These are phyloP conservation scores for Primulina eburnea DNA, from an alignment of 257 asterid species.

Conservation along the genomic window DNA sequence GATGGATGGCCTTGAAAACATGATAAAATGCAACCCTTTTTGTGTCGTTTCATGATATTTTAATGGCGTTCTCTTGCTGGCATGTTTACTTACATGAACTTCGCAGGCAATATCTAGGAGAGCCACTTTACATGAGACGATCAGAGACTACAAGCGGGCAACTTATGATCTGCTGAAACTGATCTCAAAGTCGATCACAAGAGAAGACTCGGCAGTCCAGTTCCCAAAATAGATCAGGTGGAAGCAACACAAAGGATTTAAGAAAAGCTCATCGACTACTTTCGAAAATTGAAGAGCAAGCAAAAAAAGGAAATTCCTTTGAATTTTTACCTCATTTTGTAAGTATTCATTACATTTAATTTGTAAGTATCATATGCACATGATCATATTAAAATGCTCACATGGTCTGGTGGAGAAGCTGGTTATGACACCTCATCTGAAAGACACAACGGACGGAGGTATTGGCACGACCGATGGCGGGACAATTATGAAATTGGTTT, in stretches of 20 bases:
- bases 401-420: slow-evolving; percentile 40
- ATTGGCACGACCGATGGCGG: background rate
- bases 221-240: slow-evolving; percentile 40
- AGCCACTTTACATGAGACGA: slow-evolving; percentile 83
- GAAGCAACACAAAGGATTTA: slow-evolving; percentile 56
- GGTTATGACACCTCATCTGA: slow-evolving; percentile 45
- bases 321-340: slow-evolving; percentile 84
- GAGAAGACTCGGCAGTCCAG: slow-evolving; percentile 36
- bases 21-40: background rate
- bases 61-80: slow-evolving; percentile 5
- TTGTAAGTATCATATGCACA: background rate
- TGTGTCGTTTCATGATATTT: background rate
- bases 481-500: background rate
- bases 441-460: slow-evolving; percentile 7
- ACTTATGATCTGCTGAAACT: slow-evolving; percentile 61
- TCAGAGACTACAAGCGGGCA: slow-evolving; percentile 87
- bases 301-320: slow-evolving; percentile 55
- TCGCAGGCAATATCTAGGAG: slow-evolving; percentile 89
- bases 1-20: background rate
- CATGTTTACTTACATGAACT: slow-evolving; percentile 13
- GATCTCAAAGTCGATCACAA: slow-evolving; percentile 49
- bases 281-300: slow-evolving; percentile 59
- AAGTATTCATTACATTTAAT: slow-evolving; percentile 26
- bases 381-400: background rate
- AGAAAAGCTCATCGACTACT: slow-evolving; percentile 64